Evolutionary conservation across 495 filamentous ascomycete genomes (phyloP).

Genomic region (Pseudevernia furfuracea): DNA sequence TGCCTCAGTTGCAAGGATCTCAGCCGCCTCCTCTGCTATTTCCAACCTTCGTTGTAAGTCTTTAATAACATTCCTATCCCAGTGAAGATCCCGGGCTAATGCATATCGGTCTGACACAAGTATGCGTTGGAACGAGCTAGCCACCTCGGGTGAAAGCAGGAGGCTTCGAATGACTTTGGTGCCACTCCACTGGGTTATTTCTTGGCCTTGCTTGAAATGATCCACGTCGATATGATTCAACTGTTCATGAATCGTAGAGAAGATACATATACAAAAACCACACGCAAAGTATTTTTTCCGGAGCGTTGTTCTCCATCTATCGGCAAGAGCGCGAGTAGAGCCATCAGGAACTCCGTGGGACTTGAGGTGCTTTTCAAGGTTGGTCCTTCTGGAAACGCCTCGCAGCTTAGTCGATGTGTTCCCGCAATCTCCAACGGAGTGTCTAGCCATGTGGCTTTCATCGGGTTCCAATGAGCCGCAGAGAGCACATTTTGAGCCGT

Average conservation of each 20-base stretch:
- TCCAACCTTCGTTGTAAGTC: background rate
- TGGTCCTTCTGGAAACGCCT: background rate
- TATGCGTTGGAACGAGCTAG: background rate
- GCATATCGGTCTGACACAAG: background rate
- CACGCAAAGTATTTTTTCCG: background rate
- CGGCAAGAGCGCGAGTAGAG: background rate
- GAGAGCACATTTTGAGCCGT: background rate
- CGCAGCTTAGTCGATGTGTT: background rate
- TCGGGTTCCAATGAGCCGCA: background rate
- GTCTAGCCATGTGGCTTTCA: background rate
- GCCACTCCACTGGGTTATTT: background rate
- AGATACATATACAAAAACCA: background rate
- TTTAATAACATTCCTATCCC: background rate
- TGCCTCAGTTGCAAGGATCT: background rate
- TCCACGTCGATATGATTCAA: background rate
- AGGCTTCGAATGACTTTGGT: background rate
- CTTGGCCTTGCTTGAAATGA: background rate
- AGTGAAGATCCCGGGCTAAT: background rate
- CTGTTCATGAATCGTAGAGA: background rate
- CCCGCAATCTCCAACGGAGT: background rate
- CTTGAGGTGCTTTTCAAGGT: background rate
- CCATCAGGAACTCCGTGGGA: background rate
- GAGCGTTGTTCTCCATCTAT: background rate
- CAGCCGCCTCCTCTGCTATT: background rate
- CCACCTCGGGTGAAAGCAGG: background rate